Conservation (phyloP, 495 filamentous ascomycete genomes). For the Talaromyces adpressus region DNA sequence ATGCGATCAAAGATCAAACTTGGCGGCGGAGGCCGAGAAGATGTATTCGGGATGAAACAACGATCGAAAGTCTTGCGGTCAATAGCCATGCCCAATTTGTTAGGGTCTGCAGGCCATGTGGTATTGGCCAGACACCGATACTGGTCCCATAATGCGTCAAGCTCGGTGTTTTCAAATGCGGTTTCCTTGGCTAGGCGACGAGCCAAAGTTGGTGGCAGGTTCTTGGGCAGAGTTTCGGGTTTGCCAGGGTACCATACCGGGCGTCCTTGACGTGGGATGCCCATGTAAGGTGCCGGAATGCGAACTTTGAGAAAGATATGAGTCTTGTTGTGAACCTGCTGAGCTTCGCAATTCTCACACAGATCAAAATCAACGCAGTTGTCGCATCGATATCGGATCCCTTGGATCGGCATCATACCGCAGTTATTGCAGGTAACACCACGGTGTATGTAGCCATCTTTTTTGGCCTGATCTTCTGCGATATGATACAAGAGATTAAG, state of each 20-base stretch:
- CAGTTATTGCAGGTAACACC: conserved; percentile 92
- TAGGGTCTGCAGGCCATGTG: conserved; percentile 78
- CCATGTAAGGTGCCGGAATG: conserved; percentile 63
- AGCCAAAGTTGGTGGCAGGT: conserved; percentile 55
- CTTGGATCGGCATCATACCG: conserved; percentile 76
- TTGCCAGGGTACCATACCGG: conserved; percentile 89
- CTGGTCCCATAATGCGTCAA: conserved; percentile 94
- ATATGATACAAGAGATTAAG: conserved; percentile 69
- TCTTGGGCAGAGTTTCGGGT: conserved; percentile 57
- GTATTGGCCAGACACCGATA: conserved; percentile 86
- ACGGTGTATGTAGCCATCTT: conserved; percentile 86
- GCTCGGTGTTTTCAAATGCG: conserved; percentile 70
- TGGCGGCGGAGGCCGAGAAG: conserved; percentile 66
- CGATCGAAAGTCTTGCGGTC: conserved; percentile 85
- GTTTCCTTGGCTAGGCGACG: conserved; percentile 63
- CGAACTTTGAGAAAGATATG: conserved; percentile 94
- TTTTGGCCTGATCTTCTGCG: conserved; percentile 72
- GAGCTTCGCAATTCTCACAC: conserved; percentile 81
- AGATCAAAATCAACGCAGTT: conserved; percentile 92
- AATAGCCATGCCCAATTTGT: conserved; percentile 72
- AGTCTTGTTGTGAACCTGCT: conserved; percentile 79
- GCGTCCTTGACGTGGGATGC: conserved; percentile 60
- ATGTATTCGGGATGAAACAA: conserved; percentile 76
- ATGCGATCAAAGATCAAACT: conserved; percentile 92
- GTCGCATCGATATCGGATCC: conserved; percentile 83